A percentile compares a stretch with the other conserved stretches of the same genome.
These are phyloP conservation scores for Sorghum bicolor DNA, from an alignment of 176 grass and related monocot species.

Conservation along the genomic window DNA sequence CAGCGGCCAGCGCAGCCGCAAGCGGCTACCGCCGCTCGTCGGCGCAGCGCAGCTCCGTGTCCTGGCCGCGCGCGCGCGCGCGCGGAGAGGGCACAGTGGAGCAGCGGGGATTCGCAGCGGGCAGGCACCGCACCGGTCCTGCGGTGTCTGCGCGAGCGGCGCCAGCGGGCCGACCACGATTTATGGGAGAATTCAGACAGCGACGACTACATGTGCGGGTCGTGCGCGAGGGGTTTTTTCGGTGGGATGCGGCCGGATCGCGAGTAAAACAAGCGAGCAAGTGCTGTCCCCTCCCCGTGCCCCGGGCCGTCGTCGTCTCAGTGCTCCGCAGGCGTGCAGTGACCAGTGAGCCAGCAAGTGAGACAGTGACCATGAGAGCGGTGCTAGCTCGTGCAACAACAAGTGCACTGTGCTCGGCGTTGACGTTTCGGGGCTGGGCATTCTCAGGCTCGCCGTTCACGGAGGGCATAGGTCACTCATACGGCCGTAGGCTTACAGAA, in stretches of 20 bases:
- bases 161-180: constrained; percentile 33
- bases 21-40: background rate
- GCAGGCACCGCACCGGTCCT: background rate
- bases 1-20: background rate
- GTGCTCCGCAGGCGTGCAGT: background rate
- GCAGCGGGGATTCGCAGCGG: background rate
- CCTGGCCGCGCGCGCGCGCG: background rate
- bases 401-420: constrained; percentile 1
- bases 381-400: constrained; percentile 6
- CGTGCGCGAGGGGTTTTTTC: background rate
- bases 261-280: background rate
- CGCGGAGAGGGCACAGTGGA: background rate
- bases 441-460: background rate
- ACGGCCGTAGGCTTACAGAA: background rate
- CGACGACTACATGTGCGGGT: constrained; percentile 10
- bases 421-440: background rate
- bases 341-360: background rate
- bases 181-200: background rate
- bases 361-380: background rate
- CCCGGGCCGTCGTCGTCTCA: background rate
- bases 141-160: background rate
- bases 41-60: background rate
- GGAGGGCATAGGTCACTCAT: background rate
- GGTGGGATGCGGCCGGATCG: background rate
- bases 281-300: background rate